phyloP scores from a whole-genome alignment of 2,329 filamentous ascomycete species.

The Fusarium zealandicum region DNA sequence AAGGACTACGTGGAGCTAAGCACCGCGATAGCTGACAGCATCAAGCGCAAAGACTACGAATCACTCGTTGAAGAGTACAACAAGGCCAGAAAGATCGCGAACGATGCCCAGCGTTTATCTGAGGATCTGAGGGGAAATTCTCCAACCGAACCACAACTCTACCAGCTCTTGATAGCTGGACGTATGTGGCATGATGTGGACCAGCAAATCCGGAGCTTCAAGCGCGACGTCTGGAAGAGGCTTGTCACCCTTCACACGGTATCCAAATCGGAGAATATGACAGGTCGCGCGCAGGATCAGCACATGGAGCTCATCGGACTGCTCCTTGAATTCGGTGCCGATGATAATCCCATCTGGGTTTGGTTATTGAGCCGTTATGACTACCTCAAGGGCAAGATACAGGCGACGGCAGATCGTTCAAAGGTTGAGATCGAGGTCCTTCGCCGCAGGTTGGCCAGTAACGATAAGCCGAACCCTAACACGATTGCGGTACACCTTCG shows the following conservation, averaged over 20 bases:
- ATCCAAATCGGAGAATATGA: conserved; percentile 55
- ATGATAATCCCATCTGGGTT: conserved; percentile 95
- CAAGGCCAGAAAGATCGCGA: conserved; percentile 80
- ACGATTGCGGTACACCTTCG: conserved; percentile 78
- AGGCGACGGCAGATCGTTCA: conserved; percentile 80
- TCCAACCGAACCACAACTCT: conserved; percentile 79
- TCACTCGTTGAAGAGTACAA: conserved; percentile 85
- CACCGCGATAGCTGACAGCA: conserved; percentile 78
- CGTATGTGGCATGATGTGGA: conserved; percentile 96
- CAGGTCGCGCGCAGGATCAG: conserved; percentile 72
- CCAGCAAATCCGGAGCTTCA: conserved; percentile 84
- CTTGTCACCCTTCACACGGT: conserved; percentile 72
- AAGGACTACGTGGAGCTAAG: conserved; percentile 84
- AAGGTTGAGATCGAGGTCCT: conserved; percentile 93
- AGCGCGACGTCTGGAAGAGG: conserved; percentile 86
- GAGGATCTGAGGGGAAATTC: conserved; percentile 60
- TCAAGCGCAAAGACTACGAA: conserved; percentile 91
- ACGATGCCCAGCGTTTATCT: conserved; percentile 76
- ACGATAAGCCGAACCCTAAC: conserved; percentile 73
- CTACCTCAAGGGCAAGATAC: conserved; percentile 85
- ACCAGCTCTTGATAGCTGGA: conserved; percentile 85
- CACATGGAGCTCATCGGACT: conserved; percentile 91
- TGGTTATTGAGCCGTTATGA: conserved; percentile 93
- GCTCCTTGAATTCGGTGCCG: conserved; percentile 90
- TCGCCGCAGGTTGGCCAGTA: conserved; percentile 78